Percentiles rank a stretch among this genome's conserved stretches.
Conservation (phyloP, 2,329 filamentous ascomycete species). For the Fulvia fulva region DNA sequence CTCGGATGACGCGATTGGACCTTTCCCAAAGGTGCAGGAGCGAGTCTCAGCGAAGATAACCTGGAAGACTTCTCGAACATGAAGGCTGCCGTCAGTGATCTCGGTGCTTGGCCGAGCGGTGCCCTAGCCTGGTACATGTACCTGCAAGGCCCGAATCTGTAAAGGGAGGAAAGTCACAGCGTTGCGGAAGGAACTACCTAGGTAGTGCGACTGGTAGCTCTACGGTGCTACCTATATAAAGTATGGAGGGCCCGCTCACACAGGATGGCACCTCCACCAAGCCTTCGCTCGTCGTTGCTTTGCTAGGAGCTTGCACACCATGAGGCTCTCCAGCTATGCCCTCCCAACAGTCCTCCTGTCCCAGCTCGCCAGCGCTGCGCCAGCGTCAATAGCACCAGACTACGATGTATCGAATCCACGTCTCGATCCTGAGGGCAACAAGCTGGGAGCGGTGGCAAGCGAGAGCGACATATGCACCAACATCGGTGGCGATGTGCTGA, state of each 20-base stretch:
- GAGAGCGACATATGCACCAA: constrained; percentile 43
- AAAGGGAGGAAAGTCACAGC: too few relatives aligned
- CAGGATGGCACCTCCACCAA: not conserved
- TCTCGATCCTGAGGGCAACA: constrained; percentile 22
- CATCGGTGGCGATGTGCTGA: constrained; percentile 46
- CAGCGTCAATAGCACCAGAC: constrained; percentile 11
- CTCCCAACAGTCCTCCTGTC: constrained; percentile 20
- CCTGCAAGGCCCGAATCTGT: too few relatives aligned
- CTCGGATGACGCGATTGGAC: too few relatives aligned
- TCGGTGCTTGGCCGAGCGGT: too few relatives aligned
- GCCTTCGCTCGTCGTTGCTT: not conserved
- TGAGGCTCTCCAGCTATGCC: constrained; percentile 13
- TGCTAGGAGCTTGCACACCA: constrained; percentile 6
- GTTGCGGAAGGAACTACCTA: too few relatives aligned
- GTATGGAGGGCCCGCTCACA: not conserved
- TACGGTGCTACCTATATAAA: too few relatives aligned
- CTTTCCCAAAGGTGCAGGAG: too few relatives aligned
- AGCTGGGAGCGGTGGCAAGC: constrained; percentile 45
- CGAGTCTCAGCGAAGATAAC: too few relatives aligned
- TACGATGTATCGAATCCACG: constrained; percentile 12
- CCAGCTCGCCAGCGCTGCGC: constrained; percentile 12
- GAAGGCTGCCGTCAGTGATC: too few relatives aligned
- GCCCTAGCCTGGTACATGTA: too few relatives aligned
- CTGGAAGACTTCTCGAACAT: too few relatives aligned
- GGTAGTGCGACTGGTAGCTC: too few relatives aligned